Evolutionary conservation across 192 early-diverging fungal species (phyloP).

Genomic region (Coemansia aciculifera): DNA sequence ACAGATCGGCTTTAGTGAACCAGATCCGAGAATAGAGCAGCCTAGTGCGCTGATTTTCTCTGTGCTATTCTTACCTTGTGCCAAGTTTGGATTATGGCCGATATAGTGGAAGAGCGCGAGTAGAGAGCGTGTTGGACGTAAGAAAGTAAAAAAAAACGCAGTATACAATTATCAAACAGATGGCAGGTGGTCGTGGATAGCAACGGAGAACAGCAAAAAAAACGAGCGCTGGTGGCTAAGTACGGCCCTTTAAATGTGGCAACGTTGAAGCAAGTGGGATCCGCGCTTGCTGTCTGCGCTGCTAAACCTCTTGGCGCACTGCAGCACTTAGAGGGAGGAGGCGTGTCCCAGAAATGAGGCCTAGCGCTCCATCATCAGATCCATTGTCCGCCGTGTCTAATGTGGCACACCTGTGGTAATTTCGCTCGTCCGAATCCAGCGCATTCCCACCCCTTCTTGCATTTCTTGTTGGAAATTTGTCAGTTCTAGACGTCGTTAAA

Average conservation of each 20-base stretch:
- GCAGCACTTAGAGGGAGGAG: background rate
- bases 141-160: background rate
- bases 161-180: background rate
- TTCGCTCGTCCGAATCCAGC: constrained; percentile 6
- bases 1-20: background rate
- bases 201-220: background rate
- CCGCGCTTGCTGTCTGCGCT: background rate
- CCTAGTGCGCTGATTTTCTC: background rate
- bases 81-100: background rate
- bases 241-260: background rate
- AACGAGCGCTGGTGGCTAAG: background rate
- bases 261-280: background rate
- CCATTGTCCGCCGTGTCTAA: constrained; percentile 11
- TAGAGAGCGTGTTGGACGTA: background rate
- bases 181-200: background rate
- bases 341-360: background rate
- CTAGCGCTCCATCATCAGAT: background rate
- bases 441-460: background rate
- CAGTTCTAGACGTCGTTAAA: background rate
- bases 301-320: background rate
- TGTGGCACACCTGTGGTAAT: constrained; percentile 15
- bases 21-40: constrained; percentile 2
- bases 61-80: background rate
- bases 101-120: background rate
- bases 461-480: background rate